Evolutionary conservation across 257 asterid genomes (phyloP), one percentile per base, ranked within the genome.

Genomic region (Scutellaria galericulata): DNA sequence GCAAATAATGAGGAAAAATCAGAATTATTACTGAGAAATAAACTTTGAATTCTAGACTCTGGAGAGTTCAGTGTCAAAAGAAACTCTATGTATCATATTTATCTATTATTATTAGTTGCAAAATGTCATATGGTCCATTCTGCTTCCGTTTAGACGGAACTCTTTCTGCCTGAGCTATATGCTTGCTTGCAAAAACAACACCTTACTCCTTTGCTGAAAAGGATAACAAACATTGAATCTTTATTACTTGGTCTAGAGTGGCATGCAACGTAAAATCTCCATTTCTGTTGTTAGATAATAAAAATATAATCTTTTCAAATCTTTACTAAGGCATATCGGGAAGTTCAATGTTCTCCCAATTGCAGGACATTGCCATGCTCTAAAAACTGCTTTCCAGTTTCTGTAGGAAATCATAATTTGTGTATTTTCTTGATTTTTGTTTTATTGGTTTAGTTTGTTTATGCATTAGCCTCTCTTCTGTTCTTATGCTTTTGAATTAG

Each of bases 401-500:
- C 4, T 71, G 9, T 71, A 4, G 47, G 68, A 22, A 64, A 11
- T 46, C 6, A 5, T 22, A n/a, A 39, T 52, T 12, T 13, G 24
- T 22, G 3, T 61, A 31, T 20, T 12, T 61, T 51, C 1, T 62
- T 14, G 9, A 14, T 14, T 9, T 2, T 18, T 42, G 12, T 44
- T 15, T 18, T 55, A 42, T 14, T 12, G 6, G 14, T 14, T n/a
- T 63, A 50, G 13, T 48, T 66, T 57, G 8, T 13, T 60, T 52
- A 52, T 47, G 72, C 39, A 71, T 51, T 67, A 45, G 31, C 48
- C 66, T 68, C 53, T 66, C 22, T 64, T 80, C 8, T 67, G 59
- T 55, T 69, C 65, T 27, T 71, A 47, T 83, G 61, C 72, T 63
- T 73, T 74, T 80, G 65, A 68, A 68, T 74, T 75, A 93, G 98